Evolutionary conservation across 163 green algal species (phyloP), one percentile per base, ranked within the genome.

Genomic region (Botryococcus braunii): DNA sequence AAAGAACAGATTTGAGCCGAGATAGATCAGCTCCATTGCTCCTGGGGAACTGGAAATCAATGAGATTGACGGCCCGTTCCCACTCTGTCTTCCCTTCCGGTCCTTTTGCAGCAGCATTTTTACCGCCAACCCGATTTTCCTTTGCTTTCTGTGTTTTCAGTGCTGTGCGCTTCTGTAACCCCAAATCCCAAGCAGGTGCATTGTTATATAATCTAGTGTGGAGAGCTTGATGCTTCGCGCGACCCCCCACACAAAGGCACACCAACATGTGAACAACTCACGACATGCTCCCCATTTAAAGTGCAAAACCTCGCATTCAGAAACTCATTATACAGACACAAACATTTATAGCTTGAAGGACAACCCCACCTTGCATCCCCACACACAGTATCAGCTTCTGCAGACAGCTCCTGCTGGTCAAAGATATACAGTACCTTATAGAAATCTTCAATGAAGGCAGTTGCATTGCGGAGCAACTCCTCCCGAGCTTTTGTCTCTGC

Each of bases 1-100:
- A 81, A 34, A 86, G 69, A 32, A 84, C 63, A 34, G 36, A 70
- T 65, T 84, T 84, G 72, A 79, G 82, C 40, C 80, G 77, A 4
- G 65, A 69, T 61, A 84, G 63, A 68, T 86, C 80, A 48, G 69
- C 56, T 38, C 66, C 67, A 55, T 68, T 64, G 2, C 65, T 39
- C 6, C 66, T 59, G 5, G 25, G 23, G 56, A 68, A 79, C 48
- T 23, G 49, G 64, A 80, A 76, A 56, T 76, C 69, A 32, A 80
- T 68, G 29, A 70, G 62, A 36, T 64, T 65, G 5, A 82, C 32
- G 40, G 76, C 63, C 43, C 72, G 69, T 62, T 83, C 77, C 66
- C 71, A 82, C 40, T 76, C 63, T 34, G 60, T 79, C 38, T 67
- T 31, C 25, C 77, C 77, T 41, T 68, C 66, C 9, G 72, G 73